These are phyloP conservation scores for Saprolegnia diclina DNA, from an alignment of 352 stramenopile genomes.

Conservation along the genomic window DNA sequence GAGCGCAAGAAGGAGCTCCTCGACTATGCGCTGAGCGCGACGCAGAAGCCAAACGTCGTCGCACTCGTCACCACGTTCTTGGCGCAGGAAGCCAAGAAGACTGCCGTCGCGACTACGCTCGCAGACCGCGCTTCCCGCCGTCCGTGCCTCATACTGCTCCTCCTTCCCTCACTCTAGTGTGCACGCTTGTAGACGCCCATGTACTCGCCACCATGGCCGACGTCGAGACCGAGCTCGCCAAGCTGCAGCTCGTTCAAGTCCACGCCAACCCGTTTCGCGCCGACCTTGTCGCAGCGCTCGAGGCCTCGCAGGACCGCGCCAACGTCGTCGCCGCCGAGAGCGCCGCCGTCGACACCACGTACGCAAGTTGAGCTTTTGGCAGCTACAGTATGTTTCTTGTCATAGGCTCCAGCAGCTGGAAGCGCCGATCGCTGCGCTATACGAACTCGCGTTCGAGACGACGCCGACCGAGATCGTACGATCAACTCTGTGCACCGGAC, in stretches of 20 bases:
- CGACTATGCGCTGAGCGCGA: not conserved
- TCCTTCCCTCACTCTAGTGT: too few relatives aligned
- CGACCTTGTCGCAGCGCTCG: not conserved
- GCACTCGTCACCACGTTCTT: not conserved
- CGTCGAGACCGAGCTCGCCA: not conserved
- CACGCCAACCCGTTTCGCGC: not conserved
- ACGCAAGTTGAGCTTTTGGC: not conserved
- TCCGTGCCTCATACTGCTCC: too few relatives aligned
- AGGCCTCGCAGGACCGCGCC: not conserved
- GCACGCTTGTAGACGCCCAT: not conserved
- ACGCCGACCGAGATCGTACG: not conserved
- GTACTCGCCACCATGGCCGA: not conserved
- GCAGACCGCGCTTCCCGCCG: not conserved
- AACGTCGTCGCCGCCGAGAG: not conserved
- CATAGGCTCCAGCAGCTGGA: too few relatives aligned
- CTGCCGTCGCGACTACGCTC: not conserved
- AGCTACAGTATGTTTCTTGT: too few relatives aligned
- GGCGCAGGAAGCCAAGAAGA: conserved; percentile 13
- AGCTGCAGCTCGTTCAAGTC: not conserved
- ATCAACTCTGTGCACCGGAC: too few relatives aligned
- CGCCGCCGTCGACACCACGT: not conserved
- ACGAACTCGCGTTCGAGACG: not conserved
- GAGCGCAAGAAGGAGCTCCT: conserved; percentile 23
- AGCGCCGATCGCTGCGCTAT: not conserved
- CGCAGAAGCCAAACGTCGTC: not conserved